phyloP scores from a whole-genome alignment of 345 rosid genomes.

The Populus pruinosa region DNA sequence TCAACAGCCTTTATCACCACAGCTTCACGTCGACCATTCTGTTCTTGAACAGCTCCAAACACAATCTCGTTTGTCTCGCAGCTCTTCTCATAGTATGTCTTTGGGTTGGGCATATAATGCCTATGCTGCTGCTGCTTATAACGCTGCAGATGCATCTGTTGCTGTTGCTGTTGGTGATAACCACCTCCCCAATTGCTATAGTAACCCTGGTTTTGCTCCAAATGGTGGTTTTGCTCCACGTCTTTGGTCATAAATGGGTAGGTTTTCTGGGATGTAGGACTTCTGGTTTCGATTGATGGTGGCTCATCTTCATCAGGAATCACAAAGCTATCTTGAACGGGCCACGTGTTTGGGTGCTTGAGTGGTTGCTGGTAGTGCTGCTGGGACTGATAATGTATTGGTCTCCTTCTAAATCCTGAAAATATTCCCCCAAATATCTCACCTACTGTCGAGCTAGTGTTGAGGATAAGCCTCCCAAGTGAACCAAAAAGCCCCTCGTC shows the following conservation, averaged over 20 bases:
- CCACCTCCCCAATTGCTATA: constrained; percentile 41
- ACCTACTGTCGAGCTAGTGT: constrained; percentile 66
- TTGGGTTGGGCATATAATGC: constrained; percentile 41
- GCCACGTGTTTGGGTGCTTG: constrained; percentile 48
- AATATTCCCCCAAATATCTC: constrained; percentile 48
- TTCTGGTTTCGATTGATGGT: constrained; percentile 55
- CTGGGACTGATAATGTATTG: constrained; percentile 33
- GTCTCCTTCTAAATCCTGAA: constrained; percentile 45
- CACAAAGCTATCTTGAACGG: constrained; percentile 73
- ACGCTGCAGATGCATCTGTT: constrained; percentile 15
- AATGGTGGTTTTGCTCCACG: constrained; percentile 34
- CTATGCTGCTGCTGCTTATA: constrained; percentile 34
- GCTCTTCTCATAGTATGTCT: constrained; percentile 65
- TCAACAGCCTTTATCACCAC: constrained; percentile 92
- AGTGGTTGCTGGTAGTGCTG: constrained; percentile 43
- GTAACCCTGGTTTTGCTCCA: constrained; percentile 54
- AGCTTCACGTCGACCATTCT: constrained; percentile 78
- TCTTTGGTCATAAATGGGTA: constrained; percentile 48
- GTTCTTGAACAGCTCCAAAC: constrained; percentile 89
- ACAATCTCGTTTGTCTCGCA: constrained; percentile 82
- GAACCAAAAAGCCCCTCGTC: constrained; percentile 76
- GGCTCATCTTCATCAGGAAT: constrained; percentile 79
- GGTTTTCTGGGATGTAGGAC: constrained; percentile 45
- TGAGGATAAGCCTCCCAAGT: constrained; percentile 60
- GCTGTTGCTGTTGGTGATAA: constrained; percentile 39